A percentile compares a stretch with the other conserved stretches of the same genome.
These are phyloP conservation scores for Claviceps quebecensis DNA, from an alignment of 2,329 filamentous ascomycete genomes.

Conservation along the genomic window DNA sequence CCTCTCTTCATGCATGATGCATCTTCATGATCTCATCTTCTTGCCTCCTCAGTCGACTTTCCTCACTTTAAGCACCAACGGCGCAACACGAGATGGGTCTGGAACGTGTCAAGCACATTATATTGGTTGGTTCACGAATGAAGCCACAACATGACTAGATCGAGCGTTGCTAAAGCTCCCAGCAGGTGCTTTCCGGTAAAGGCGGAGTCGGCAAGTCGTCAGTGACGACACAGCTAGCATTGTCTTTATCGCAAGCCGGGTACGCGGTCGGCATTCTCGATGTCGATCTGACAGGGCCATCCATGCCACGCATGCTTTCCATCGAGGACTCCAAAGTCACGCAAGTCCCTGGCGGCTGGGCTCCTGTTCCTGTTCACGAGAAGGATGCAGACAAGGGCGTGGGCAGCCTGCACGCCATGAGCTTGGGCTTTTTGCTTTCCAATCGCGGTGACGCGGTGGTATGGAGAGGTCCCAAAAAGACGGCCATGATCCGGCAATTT, in stretches of 20 bases:
- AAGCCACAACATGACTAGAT: neutral
- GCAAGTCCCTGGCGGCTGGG: constrained; percentile 83
- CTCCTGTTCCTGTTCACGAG: constrained; percentile 72
- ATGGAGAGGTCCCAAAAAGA: constrained; percentile 97
- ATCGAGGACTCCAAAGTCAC: constrained; percentile 82
- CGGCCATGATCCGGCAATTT: constrained; percentile 96
- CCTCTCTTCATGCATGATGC: too few relatives aligned
- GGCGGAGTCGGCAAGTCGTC: constrained; percentile 97
- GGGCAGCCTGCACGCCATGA: constrained; percentile 71
- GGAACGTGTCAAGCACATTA: constrained; percentile 57
- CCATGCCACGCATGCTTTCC: constrained; percentile 86
- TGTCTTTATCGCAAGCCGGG: constrained; percentile 73
- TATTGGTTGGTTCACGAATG: constrained; percentile 41
- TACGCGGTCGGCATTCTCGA: constrained; percentile 90
- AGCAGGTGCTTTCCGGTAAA: constrained; percentile 76
- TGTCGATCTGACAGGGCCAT: constrained; percentile 89
- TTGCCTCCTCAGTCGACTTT: too few relatives aligned
- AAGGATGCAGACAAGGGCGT: constrained; percentile 35
- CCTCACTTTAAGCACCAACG: too few relatives aligned
- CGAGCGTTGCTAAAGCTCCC: neutral
- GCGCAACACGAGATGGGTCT: constrained; percentile 17
- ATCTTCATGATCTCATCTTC: too few relatives aligned
- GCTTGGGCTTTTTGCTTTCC: constrained; percentile 76
- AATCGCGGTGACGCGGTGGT: constrained; percentile 82
- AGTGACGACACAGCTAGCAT: constrained; percentile 88